Evolutionary conservation across 257 asterid genomes (phyloP).

Genomic region (Thymus mandschuricus): DNA sequence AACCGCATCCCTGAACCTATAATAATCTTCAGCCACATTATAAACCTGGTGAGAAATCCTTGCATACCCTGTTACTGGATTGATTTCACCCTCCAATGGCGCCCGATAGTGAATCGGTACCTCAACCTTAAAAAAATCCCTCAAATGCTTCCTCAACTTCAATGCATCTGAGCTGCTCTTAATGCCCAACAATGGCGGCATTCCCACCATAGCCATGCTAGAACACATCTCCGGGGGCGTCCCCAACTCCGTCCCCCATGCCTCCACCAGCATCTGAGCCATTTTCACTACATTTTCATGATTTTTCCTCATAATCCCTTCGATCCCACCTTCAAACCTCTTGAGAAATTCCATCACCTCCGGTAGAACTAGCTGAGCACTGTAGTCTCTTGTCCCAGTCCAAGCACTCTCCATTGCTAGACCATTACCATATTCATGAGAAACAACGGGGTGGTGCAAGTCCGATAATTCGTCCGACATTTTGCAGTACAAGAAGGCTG

Average conservation of each 20-base stretch:
- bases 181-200: conserved; percentile 74
- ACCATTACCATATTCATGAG: conserved; percentile 82
- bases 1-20: conserved; percentile 74
- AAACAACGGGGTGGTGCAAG: conserved; percentile 79
- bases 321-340: conserved; percentile 79
- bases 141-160: conserved; percentile 67
- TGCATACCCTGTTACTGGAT: conserved; percentile 67
- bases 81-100: conserved; percentile 54
- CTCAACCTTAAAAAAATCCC: conserved; percentile 64
- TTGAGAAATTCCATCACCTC: conserved; percentile 67
- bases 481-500: conserved; percentile 70
- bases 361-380: conserved; percentile 76
- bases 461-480: conserved; percentile 50
- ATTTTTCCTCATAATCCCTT: conserved; percentile 71
- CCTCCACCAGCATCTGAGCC: conserved; percentile 53
- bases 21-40: conserved; percentile 67
- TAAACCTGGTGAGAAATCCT: conserved; percentile 95
- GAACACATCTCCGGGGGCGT: conserved; percentile 75
- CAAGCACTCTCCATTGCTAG: conserved; percentile 78
- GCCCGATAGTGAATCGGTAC: conserved; percentile 75
- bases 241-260: conserved; percentile 81
- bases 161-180: conserved; percentile 51
- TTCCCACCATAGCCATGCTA: conserved; percentile 92
- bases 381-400: conserved; percentile 88
- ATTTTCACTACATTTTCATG: conserved; percentile 60